Evolutionary conservation across 2,329 filamentous ascomycete genomes (phyloP).

Genomic region (Apiospora kogelbergensis): DNA sequence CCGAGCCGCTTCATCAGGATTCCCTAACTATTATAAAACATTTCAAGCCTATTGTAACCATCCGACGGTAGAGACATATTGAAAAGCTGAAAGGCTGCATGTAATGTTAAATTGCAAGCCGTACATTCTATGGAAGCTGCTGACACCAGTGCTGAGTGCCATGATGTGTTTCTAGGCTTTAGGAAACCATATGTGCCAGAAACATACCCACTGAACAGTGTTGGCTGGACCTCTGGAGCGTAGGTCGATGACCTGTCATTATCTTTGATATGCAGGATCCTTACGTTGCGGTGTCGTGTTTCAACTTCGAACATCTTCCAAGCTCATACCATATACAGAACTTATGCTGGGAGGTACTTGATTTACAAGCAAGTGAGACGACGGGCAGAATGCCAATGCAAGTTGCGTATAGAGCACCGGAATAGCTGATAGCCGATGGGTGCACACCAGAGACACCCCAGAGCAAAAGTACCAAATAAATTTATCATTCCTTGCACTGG

Average conservation of each 20-base stretch:
- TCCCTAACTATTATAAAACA: background rate
- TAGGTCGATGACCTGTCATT: background rate
- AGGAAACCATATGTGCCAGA: background rate
- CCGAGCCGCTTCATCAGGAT: background rate
- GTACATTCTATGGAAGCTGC: background rate
- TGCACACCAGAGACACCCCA: background rate
- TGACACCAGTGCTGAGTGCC: background rate
- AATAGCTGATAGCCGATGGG: background rate
- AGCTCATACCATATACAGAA: background rate
- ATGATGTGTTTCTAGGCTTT: background rate
- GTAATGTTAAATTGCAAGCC: background rate
- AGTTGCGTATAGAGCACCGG: background rate
- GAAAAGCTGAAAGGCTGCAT: background rate
- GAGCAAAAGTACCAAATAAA: background rate
- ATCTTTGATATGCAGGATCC: background rate
- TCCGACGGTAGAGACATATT: background rate
- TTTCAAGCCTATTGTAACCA: background rate
- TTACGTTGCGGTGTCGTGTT: background rate
- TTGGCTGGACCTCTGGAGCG: background rate
- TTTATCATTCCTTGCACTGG: background rate
- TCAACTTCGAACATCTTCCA: background rate
- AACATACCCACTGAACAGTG: background rate
- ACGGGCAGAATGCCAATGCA: background rate
- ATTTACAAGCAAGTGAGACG: background rate
- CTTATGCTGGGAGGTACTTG: background rate